Conservation (phyloP, 2,329 filamentous ascomycete genomes). For the Aplosporella prunicola region DNA sequence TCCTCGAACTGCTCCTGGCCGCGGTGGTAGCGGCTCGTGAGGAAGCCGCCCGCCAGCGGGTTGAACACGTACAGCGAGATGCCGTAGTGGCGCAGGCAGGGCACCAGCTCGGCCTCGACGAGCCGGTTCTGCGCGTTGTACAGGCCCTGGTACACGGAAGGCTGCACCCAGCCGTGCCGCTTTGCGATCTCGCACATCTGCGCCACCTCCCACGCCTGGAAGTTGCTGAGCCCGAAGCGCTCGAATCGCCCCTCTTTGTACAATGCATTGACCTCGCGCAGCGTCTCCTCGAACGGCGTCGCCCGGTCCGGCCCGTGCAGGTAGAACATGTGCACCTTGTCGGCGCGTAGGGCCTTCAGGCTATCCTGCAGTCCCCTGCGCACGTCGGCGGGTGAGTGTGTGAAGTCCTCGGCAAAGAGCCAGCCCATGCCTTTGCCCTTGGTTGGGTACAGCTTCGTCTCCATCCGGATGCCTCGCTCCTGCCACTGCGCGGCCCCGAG, state of each 20-base stretch:
- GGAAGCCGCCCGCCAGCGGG: slow-evolving; percentile 25
- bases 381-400: slow-evolving; percentile 20
- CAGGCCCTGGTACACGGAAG: slow-evolving; percentile 39
- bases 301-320: slow-evolving; percentile 43
- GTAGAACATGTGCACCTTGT: slow-evolving; percentile 41
- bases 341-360: slow-evolving; percentile 30
- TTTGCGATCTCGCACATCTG: slow-evolving; percentile 38
- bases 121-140: slow-evolving; percentile 37
- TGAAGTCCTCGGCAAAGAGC: slow-evolving; percentile 8
- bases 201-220: slow-evolving; percentile 38
- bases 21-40: slow-evolving; percentile 33
- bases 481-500: slow-evolving; percentile 33
- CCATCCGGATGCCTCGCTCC: slow-evolving; percentile 31
- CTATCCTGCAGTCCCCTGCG: slow-evolving; percentile 26
- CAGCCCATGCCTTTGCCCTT: slow-evolving; percentile 13
- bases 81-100: slow-evolving; percentile 31
- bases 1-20: slow-evolving; percentile 27
- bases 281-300: slow-evolving; percentile 37
- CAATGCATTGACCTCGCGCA: slow-evolving; percentile 39
- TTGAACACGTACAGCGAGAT: slow-evolving; percentile 38
- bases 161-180: slow-evolving; percentile 33
- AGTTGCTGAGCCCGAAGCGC: slow-evolving; percentile 40
- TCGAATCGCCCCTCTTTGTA: slow-evolving; percentile 37
- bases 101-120: slow-evolving; percentile 35
- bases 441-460: slow-evolving; percentile 35